These are phyloP conservation scores for Sicyos baderoa DNA, from an alignment of 306 rosid species.

Conservation along the genomic window DNA sequence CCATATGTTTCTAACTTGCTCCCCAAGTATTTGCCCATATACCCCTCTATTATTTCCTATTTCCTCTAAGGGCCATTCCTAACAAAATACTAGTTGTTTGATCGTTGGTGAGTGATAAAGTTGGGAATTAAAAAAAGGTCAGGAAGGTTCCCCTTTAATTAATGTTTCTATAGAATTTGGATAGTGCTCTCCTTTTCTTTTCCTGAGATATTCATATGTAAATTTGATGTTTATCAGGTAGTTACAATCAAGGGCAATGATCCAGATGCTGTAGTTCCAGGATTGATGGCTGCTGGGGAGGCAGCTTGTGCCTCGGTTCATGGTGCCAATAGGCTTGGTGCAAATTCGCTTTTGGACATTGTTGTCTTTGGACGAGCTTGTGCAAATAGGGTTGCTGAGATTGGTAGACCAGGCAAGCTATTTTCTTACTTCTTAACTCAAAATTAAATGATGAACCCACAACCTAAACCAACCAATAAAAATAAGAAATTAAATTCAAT, in stretches of 20 bases:
- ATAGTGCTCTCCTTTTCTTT: background rate
- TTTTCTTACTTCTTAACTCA: too few species aligned
- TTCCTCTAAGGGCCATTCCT: too few species aligned
- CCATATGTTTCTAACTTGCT: too few species aligned
- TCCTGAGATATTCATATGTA: background rate
- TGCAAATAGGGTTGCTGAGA: constrained; percentile 86
- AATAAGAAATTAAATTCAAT: too few species aligned
- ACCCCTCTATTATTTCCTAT: too few species aligned
- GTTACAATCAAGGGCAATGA: constrained; percentile 61
- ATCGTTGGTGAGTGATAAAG: background rate
- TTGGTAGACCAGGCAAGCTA: constrained; percentile 61
- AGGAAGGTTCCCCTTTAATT: background rate
- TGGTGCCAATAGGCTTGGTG: constrained; percentile 92
- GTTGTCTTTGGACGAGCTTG: constrained; percentile 92
- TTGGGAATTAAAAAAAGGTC: background rate
- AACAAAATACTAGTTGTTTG: background rate
- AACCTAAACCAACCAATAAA: background rate
- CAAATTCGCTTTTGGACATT: constrained; percentile 86
- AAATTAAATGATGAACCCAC: background rate
- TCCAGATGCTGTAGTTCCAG: constrained; percentile 64
- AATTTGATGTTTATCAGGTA: constrained; percentile 36
- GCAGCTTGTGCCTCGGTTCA: constrained; percentile 92
- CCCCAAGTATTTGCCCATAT: too few species aligned
- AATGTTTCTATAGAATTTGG: constrained; percentile 11
- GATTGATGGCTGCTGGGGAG: constrained; percentile 92